These are phyloP conservation scores for Brassica napus DNA, from an alignment of 345 rosid genomes.

Conservation along the genomic window DNA sequence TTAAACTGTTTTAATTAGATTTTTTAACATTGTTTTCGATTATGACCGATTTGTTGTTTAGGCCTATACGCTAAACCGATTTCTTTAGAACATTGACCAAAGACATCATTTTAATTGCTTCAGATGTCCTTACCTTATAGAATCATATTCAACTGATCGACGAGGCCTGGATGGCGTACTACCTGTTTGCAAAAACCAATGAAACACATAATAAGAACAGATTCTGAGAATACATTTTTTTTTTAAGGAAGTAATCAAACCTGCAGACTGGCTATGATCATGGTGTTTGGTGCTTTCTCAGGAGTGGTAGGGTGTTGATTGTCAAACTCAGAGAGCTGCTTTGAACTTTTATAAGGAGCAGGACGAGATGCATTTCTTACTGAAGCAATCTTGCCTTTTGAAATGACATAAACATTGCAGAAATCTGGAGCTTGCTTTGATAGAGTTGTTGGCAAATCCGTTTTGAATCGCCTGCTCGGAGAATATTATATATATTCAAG, in stretches of 20 bases:
- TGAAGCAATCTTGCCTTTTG: conserved; percentile 78
- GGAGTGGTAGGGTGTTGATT: conserved; percentile 25
- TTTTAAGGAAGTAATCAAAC: conserved; percentile 37
- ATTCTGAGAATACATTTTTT: neutral
- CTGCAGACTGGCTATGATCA: conserved; percentile 42
- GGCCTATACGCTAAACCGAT: no score
- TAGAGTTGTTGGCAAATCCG: conserved; percentile 57
- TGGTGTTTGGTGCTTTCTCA: conserved; percentile 29
- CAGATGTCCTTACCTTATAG: conserved; percentile 1
- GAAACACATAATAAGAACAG: neutral
- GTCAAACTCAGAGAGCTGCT: conserved; percentile 45
- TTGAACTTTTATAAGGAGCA: conserved; percentile 58
- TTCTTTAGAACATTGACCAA: neutral
- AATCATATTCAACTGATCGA: conserved; percentile 43
- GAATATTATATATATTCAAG: neutral
- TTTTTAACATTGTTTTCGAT: no score
- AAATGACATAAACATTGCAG: conserved; percentile 74
- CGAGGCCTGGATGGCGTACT: conserved; percentile 48
- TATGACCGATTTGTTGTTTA: no score
- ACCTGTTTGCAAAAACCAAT: conserved; percentile 42
- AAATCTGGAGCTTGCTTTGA: conserved; percentile 79
- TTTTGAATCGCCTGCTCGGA: conserved; percentile 64
- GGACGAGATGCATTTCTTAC: conserved; percentile 61
- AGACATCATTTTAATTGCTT: neutral
- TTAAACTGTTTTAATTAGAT: no score